phyloP scores from a whole-genome alignment of 2,329 filamentous ascomycete genomes.

The Ophiobolus disseminans region DNA sequence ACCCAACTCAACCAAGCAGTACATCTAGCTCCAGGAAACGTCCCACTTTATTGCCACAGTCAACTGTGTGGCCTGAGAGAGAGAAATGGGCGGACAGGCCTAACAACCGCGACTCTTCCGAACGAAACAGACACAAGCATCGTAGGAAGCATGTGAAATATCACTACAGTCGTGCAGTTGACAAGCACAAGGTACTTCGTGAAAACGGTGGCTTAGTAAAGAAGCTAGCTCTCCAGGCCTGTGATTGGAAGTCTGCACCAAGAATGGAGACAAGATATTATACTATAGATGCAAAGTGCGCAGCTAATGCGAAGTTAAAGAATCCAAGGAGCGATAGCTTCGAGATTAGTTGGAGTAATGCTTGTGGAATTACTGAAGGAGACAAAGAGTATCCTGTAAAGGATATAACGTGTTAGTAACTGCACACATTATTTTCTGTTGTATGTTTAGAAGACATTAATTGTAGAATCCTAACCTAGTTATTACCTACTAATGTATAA shows the following conservation, averaged over 20 bases:
- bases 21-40: no score
- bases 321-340: slow-evolving; percentile 2
- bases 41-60: no score
- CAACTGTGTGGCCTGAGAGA: no score
- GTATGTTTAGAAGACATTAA: no score
- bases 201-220: neutral
- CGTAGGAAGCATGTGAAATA: neutral
- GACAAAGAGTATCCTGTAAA: neutral
- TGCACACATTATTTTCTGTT: no score
- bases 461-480: no score
- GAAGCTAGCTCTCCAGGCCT: slow-evolving; percentile 24
- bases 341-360: slow-evolving; percentile 49
- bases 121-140: no score
- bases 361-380: slow-evolving; percentile 31
- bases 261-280: slow-evolving; percentile 48
- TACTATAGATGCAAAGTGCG: slow-evolving; percentile 43
- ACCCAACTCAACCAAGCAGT: neutral
- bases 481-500: neutral
- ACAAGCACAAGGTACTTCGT: neutral
- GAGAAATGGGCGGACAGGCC: no score
- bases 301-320: slow-evolving; percentile 22
- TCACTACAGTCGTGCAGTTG: neutral
- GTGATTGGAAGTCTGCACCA: slow-evolving; percentile 45
- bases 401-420: neutral
- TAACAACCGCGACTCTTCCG: no score